Evolutionary conservation across 176 grass and related monocot genomes (phyloP).

Genomic region (Saccharum spontaneum): DNA sequence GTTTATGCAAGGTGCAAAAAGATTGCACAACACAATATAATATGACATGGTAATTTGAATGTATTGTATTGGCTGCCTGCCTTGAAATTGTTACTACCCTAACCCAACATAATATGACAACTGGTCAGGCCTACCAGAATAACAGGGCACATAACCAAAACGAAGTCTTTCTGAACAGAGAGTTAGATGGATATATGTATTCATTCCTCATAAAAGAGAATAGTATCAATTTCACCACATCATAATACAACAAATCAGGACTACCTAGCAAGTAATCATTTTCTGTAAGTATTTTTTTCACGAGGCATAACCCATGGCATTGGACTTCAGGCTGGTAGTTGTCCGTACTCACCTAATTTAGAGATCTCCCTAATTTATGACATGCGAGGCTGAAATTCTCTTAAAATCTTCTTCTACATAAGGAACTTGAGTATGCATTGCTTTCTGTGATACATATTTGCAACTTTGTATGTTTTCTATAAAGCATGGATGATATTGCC

Average conservation of each 20-base stretch:
- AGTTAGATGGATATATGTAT: not conserved
- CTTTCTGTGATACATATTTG: slow-evolving; percentile 3
- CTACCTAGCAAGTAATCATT: not conserved
- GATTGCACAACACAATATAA: not conserved
- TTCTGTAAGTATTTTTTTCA: not conserved
- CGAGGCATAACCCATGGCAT: not conserved
- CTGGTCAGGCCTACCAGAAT: not conserved
- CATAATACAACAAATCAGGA: not conserved
- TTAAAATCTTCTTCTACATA: slow-evolving; percentile 23
- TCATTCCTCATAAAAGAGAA: not conserved
- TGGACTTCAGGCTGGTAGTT: not conserved
- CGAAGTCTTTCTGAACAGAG: not conserved
- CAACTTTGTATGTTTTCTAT: too few relatives aligned
- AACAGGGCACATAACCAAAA: not conserved
- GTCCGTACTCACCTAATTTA: not conserved
- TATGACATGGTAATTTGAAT: slow-evolving; percentile 1
- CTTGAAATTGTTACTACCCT: slow-evolving; percentile 23
- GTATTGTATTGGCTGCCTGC: not conserved
- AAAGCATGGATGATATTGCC: too few relatives aligned
- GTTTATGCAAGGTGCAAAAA: not conserved
- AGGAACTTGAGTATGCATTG: not conserved
- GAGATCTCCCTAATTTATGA: not conserved
- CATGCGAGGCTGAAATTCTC: not conserved
- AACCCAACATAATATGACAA: not conserved
- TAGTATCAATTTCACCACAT: not conserved